Percentiles rank a stretch among this genome's conserved stretches.
Conservation (phyloP, 2,329 filamentous ascomycete species). For the Nannizzia gypsea region DNA sequence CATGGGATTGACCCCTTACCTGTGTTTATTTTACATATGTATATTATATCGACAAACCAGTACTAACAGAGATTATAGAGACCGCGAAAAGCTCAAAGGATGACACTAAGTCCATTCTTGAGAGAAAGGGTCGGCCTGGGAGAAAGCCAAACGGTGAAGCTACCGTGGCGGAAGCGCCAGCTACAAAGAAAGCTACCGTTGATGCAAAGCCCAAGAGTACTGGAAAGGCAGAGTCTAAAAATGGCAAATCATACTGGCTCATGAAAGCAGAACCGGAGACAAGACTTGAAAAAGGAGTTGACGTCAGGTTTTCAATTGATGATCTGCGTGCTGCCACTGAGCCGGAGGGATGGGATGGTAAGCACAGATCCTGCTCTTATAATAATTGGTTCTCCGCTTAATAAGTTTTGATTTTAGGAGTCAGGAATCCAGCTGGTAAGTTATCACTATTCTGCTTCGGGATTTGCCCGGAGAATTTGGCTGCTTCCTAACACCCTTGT, state of each 20-base stretch:
- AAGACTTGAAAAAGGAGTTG: slow-evolving; percentile 71
- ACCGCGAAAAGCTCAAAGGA: background rate
- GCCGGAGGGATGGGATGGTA: slow-evolving; percentile 88
- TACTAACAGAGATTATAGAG: background rate
- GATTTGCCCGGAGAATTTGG: background rate
- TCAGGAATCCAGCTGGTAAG: slow-evolving; percentile 12
- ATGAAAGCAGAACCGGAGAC: slow-evolving; percentile 84
- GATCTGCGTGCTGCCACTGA: slow-evolving; percentile 60
- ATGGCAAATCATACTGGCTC: slow-evolving; percentile 54
- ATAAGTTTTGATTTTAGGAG: slow-evolving; percentile 4
- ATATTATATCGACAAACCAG: too few species aligned
- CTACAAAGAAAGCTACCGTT: background rate
- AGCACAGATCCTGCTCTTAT: slow-evolving; percentile 21
- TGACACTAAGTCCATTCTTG: background rate
- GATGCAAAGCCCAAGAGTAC: background rate
- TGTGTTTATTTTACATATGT: too few species aligned
- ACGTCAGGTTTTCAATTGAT: slow-evolving; percentile 90
- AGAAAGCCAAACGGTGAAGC: slow-evolving; percentile 3
- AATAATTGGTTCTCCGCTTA: background rate
- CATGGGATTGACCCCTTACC: too few species aligned
- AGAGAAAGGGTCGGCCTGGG: background rate
- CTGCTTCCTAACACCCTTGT: background rate
- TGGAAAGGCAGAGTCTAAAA: background rate
- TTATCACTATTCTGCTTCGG: background rate
- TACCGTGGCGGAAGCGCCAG: background rate